Evolutionary conservation across 768 basidiomycete species (phyloP), one percentile per base, ranked within the genome.

Genomic region (Termitomyces sp.): DNA sequence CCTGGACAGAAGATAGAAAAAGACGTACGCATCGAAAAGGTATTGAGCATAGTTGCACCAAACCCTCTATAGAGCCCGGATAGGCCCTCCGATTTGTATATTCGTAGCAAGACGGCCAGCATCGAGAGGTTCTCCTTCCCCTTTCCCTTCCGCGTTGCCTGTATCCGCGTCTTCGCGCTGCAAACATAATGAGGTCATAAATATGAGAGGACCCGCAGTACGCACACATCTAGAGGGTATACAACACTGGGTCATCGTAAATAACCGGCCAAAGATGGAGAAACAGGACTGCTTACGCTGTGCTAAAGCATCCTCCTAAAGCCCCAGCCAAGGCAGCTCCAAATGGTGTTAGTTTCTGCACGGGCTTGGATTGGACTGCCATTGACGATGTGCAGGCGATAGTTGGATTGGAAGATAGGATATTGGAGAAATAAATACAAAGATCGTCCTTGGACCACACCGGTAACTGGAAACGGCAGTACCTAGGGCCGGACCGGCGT

Each of bases 31-130:
- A 90, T 91, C 40, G 94, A 96, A 73, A 99, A 99, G 1, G 94
- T 97, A 73, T 97, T 98, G 65, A 98, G 77, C 96, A 98, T 98
- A 44, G 92, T 98, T 26, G 97, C 97, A 38, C 86, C 81, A 71
- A 98, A 99, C 2, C 97, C 97, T 47, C 87, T 82, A 75, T 96
- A 99, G 69, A 86, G 86, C 0, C 95, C 97, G 5, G 68, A 57
- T 56, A 97, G 63, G 0, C 97, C 96, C 62, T 98, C 94, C 59
- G 86, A 84, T 64, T 81, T 82, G 69, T 92, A 79, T 61, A 98
- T 88, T 67, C 81, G 78, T 54, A 85, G 61, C 40, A 98, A 71
- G 54, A 95, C 79, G 23, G 79, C 71, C 43, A 87, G 67, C 75
- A 95, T 82, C 3, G 85, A 84, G 48, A 78, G 75, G 48, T 79